Percentiles rank a stretch among this genome's conserved stretches.
These are phyloP conservation scores for Metschnikowia dekortorum DNA, from an alignment of 805 yeast species.

Conservation along the genomic window DNA sequence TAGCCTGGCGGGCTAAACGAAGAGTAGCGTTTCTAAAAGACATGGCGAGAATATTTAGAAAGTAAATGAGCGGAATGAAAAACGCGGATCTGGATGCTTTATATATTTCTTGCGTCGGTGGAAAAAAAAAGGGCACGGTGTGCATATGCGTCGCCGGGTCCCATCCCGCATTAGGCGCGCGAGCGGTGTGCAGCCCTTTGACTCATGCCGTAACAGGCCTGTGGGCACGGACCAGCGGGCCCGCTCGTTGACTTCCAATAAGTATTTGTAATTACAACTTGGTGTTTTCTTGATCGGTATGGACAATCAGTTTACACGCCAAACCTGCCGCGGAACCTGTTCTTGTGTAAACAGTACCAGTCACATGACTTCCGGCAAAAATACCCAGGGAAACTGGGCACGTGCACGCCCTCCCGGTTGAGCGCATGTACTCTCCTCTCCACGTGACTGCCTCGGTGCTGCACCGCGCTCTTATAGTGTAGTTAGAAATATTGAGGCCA, in stretches of 20 bases:
- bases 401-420: neutral
- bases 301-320: no score
- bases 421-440: no score
- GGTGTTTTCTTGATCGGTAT: no score
- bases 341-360: no score
- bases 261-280: no score
- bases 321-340: no score
- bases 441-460: no score
- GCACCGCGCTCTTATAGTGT: no score
- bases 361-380: neutral
- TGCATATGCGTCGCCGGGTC: constrained; percentile 1
- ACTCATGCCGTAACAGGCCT: constrained; percentile 3
- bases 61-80: constrained; percentile 1
- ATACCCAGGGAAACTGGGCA: neutral
- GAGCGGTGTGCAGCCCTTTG: neutral
- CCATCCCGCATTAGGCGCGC: constrained; percentile 16
- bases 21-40: constrained; percentile 42
- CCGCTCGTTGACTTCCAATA: no score
- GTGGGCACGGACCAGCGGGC: neutral
- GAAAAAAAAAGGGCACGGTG: constrained; percentile 3
- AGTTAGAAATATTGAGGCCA: no score
- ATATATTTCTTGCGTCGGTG: constrained; percentile 9
- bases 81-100: constrained; percentile 6
- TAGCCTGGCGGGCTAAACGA: constrained; percentile 45
- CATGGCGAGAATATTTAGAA: constrained; percentile 21